Conservation (phyloP, 2,329 filamentous ascomycete species). For the Ophiostoma fasciatum region DNA sequence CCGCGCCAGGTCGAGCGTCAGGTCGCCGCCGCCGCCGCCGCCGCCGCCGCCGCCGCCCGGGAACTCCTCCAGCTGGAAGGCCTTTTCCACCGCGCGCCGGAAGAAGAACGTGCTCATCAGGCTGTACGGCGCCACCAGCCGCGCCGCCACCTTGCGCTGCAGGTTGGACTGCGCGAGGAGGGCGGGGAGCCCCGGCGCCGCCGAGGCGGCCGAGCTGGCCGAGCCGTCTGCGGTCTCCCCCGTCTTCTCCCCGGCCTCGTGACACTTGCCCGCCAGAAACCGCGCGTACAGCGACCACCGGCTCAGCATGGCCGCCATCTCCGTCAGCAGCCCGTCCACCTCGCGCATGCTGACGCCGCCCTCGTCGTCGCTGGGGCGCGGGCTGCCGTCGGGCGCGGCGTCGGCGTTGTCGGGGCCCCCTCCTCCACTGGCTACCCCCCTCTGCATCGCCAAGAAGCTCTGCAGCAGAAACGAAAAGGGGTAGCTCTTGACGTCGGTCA, state of each 20-base stretch:
- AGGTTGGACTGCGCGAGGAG: slow-evolving; percentile 70
- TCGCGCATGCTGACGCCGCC: slow-evolving; percentile 95
- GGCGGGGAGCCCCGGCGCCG: slow-evolving; percentile 50
- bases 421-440: slow-evolving; percentile 21
- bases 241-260: neutral
- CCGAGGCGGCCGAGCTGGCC: slow-evolving; percentile 28
- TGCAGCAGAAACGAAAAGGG: slow-evolving; percentile 95
- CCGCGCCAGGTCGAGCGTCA: slow-evolving; percentile 61
- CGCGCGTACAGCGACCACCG: slow-evolving; percentile 86
- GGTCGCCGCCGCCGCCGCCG: too few relatives aligned
- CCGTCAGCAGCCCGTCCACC: slow-evolving; percentile 71
- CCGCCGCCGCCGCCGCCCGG: too few relatives aligned
- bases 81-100: slow-evolving; percentile 88
- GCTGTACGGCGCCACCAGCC: slow-evolving; percentile 71
- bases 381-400: slow-evolving; percentile 13
- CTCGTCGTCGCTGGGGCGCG: slow-evolving; percentile 67
- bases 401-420: slow-evolving; percentile 4
- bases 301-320: slow-evolving; percentile 83
- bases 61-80: slow-evolving; percentile 88
- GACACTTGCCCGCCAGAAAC: slow-evolving; percentile 78
- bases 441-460: slow-evolving; percentile 68
- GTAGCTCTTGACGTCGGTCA: slow-evolving; percentile 95
- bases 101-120: slow-evolving; percentile 94
- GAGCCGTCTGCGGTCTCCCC: neutral
- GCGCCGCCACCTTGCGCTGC: slow-evolving; percentile 59